Conservation (phyloP, 2,329 filamentous ascomycete species). For the Venturia nashicola region DNA sequence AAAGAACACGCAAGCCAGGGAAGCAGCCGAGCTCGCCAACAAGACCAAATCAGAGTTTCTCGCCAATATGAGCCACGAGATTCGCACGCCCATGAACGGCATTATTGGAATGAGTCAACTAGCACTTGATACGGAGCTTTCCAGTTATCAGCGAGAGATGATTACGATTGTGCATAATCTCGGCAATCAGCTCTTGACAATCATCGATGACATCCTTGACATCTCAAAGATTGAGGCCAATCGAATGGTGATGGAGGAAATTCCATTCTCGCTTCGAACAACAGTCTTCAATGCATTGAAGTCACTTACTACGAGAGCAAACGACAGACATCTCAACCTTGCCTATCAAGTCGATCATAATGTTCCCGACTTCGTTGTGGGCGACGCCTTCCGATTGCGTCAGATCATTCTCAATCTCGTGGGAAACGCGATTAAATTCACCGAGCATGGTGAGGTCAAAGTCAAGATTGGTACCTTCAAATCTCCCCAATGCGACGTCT, state of each 20-base stretch:
- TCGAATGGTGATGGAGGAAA: conserved; percentile 96
- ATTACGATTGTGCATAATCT: conserved; percentile 95
- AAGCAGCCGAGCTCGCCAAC: conserved; percentile 91
- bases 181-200: conserved; percentile 89
- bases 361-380: conserved; percentile 88
- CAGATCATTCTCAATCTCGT: conserved; percentile 97
- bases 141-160: conserved; percentile 94
- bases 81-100: conserved; percentile 92
- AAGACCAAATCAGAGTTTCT: conserved; percentile 98
- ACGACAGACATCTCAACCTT: conserved; percentile 86
- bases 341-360: conserved; percentile 89
- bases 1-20: conserved; percentile 86
- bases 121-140: conserved; percentile 85
- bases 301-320: conserved; percentile 91
- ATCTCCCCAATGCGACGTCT: conserved; percentile 50
- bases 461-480: conserved; percentile 71
- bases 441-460: conserved; percentile 90
- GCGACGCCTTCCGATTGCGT: conserved; percentile 88
- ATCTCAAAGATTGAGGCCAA: conserved; percentile 79
- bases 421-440: conserved; percentile 98
- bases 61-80: conserved; percentile 98
- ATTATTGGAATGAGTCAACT: conserved; percentile 98
- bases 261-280: conserved; percentile 85
- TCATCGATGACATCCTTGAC: conserved; percentile 72
- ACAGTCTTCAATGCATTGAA: conserved; percentile 97